Evolutionary conservation across 1,284 basidiomycete species (phyloP).

Genomic region (Rhodotorula sp.): DNA sequence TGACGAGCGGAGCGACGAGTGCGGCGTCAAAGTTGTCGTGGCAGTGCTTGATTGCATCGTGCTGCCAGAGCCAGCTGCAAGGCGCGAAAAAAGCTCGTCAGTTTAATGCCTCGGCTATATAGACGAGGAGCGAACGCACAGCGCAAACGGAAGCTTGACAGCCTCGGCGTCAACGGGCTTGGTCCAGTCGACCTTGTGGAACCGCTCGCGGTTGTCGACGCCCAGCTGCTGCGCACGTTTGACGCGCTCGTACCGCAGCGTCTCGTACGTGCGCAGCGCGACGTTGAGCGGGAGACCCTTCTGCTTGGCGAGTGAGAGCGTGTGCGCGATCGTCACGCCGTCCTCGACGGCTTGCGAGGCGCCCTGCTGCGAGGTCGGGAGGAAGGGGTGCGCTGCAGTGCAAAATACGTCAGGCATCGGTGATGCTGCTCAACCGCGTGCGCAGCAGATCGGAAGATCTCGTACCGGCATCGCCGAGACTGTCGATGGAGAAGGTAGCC

Average conservation of each 20-base stretch:
- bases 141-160: neutral
- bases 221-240: slow-evolving; percentile 14
- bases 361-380: slow-evolving; percentile 32
- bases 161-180: slow-evolving; percentile 8
- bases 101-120: no score
- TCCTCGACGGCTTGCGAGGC: slow-evolving; percentile 34
- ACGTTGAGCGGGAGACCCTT: slow-evolving; percentile 6
- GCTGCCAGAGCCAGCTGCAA: slow-evolving; percentile 14
- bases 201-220: slow-evolving; percentile 12
- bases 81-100: neutral
- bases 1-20: neutral
- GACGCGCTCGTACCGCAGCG: slow-evolving; percentile 27
- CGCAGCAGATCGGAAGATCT: neutral
- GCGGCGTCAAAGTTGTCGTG: slow-evolving; percentile 9
- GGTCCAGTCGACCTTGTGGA: slow-evolving; percentile 16
- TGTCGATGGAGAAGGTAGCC: neutral
- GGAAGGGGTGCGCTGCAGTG: slow-evolving; percentile 24
- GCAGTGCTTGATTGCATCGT: slow-evolving; percentile 15
- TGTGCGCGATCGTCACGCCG: slow-evolving; percentile 29
- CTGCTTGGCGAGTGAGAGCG: slow-evolving; percentile 29
- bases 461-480: slow-evolving; percentile 2
- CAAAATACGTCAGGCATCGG: neutral
- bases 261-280: slow-evolving; percentile 20
- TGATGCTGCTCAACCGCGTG: no score
- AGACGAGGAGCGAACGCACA: neutral